Evolutionary conservation across 2,329 filamentous ascomycete species (phyloP), one percentile per base, ranked within the genome.

Genomic region (Macroventuria anomochaeta): DNA sequence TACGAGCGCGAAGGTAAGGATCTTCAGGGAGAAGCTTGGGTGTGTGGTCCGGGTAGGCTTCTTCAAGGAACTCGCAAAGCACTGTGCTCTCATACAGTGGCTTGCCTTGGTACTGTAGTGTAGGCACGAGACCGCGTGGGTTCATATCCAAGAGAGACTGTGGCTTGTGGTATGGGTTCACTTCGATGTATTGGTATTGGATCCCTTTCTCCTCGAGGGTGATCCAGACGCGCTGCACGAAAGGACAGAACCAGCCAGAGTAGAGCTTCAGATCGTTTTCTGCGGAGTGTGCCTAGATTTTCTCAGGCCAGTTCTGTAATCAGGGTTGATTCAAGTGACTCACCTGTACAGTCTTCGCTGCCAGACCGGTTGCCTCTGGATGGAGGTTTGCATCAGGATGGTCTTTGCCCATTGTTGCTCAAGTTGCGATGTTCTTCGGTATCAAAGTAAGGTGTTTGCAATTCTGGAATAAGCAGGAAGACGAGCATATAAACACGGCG

Each of bases 111-210:
- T 79, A 77, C 50, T 79, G 81, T 1, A 93, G 79, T 0, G 89
- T 91, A 0, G 90, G 90, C 1, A 93, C 87, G 1, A 93, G 79
- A 1, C 89, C 89, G 11, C 88, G 83, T 0, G 89, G 89, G 67
- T 93, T 93, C 58, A 93, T 78, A 7, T 81, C 79, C 18, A 93
- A 78, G 23, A 92, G 86, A 1, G 83, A 85, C 3, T 83, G 74
- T 0, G 84, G 85, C 67, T 93, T 93, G 72, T 86, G 79, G 77
- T 92, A 92, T 0, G 89, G 89, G 72, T 92, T 91, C 54, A 91
- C 87, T 62, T 72, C 65, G 38, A 72, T 80, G 71, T 90, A 91
- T 75, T 92, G 86, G 70, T 93, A 88, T 13, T 84, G 83, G 25
- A 91, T 88, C 2, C 80, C 75, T 72, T 93, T 92, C 70, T 92